Conservation (phyloP, 176 grass and related monocot species). For the Elymus sibiricus region DNA sequence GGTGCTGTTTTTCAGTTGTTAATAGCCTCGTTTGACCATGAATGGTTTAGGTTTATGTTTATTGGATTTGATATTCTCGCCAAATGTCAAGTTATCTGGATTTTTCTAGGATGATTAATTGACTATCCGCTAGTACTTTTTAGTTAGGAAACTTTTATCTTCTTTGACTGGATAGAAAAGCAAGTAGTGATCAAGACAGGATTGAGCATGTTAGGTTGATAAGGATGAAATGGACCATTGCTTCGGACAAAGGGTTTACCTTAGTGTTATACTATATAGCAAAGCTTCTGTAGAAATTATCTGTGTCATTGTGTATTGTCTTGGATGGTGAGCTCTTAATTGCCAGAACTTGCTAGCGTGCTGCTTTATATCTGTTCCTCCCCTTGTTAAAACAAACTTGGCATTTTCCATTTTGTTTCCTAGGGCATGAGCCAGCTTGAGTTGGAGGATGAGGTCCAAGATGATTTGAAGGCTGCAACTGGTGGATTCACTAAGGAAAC, state of each 20-base stretch:
- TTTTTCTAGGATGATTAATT: background rate
- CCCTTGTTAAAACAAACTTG: conserved; percentile 1
- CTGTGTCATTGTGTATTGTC: too few species aligned
- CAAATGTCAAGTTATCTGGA: background rate
- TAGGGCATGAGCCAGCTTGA: conserved; percentile 66
- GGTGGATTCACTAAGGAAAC: conserved; percentile 54
- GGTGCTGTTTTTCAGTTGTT: background rate
- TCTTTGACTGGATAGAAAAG: background rate
- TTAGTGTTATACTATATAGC: background rate
- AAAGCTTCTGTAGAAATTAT: background rate
- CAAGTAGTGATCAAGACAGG: background rate
- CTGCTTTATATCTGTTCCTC: background rate
- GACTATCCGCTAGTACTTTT: background rate
- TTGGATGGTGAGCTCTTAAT: too few species aligned
- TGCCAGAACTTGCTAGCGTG: background rate
- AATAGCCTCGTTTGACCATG: background rate
- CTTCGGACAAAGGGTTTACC: background rate
- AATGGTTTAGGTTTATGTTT: background rate
- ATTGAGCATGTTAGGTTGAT: background rate
- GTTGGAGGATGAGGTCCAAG: conserved; percentile 61
- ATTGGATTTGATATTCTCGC: background rate
- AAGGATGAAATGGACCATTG: background rate
- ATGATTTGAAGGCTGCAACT: conserved; percentile 63
- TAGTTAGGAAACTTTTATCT: background rate
- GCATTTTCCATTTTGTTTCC: conserved; percentile 15